Evolutionary conservation across 2,329 filamentous ascomycete genomes (phyloP), one percentile per base, ranked within the genome.

Genomic region (Aphanoascus verrucosus): DNA sequence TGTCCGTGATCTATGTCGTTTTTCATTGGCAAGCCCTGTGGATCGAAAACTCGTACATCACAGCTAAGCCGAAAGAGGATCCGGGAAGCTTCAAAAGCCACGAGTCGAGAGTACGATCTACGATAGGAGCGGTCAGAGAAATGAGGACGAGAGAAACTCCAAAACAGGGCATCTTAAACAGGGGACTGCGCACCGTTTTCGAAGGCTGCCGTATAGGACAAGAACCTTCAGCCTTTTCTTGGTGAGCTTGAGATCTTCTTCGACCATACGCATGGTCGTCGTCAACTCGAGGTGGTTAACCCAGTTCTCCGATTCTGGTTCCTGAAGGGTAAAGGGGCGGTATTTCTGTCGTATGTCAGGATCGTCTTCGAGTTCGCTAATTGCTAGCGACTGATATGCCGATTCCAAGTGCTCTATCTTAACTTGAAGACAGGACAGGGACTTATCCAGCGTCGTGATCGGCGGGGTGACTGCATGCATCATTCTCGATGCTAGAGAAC

Each of bases 11-110:
- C 74, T 1, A 73, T 69, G 55, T 82, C 80, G 59, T 85, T 82
- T 58, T 83, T 83, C n/a, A 83, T 70, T 0, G 82, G 82, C 0
- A 85, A 67, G 1, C 73, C 76, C 0, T 68, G 64, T 0, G 82
- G 82, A 55, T 85, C 67, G 62, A 75, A 85, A 1, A 85, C 69
- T 3, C 82, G 77, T 1, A 85, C 82, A 58, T 85, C 82, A 61
- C 81, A 84, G 20, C 82, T 82, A 0, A 85, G 74, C 2, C 81
- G 76, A 63, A 76, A 78, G 1, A 85, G 75, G 42, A 85, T 81
- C 0, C 82, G 71, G 1, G 72, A 72, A 5, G 74, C 76, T 65
- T 85, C 82, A 38, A 71, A 80, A 1, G 82, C 80, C 1, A 84
- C 69, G 0, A 85, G 71, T 3, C 72, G 69, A 0, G 80, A 83